These are phyloP conservation scores for Eudorina sp. DNA, from an alignment of 139 green algal genomes.

Conservation along the genomic window DNA sequence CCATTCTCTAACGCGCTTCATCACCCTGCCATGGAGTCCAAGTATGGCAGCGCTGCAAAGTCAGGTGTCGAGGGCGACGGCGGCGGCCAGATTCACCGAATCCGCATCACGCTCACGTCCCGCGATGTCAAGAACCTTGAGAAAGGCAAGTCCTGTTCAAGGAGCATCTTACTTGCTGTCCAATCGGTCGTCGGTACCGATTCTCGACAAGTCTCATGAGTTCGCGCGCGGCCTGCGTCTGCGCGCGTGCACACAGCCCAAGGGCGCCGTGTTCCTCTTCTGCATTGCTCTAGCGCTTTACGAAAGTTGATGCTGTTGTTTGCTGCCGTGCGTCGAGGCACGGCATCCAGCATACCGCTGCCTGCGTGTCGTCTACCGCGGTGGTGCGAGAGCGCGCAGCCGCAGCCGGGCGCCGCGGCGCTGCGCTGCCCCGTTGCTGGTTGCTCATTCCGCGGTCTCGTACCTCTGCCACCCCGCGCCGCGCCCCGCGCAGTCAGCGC, in stretches of 20 bases:
- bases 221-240: no score
- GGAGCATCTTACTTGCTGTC: no score
- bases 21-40: conserved; percentile 44
- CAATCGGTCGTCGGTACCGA: no score
- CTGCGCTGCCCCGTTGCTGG: no score
- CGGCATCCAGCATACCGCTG: neutral
- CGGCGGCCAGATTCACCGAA: conserved; percentile 85
- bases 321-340: neutral
- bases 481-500: conserved; percentile 78
- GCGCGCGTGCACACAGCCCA: no score
- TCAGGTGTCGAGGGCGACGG: conserved; percentile 79
- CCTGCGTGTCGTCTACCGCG: neutral
- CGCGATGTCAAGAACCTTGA: conserved; percentile 95
- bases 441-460: no score
- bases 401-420: neutral
- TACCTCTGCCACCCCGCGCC: neutral
- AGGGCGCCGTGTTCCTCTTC: no score
- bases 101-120: conserved; percentile 99
- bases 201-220: no score
- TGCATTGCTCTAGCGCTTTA: no score
- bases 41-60: conserved; percentile 53
- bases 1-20: no score
- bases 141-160: conserved; percentile 87
- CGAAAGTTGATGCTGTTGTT: no score
- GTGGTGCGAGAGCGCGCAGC: neutral